Evolutionary conservation across 1,284 basidiomycete genomes (phyloP), one percentile per base, ranked within the genome.

Genomic region (Pseudozyma sp.): DNA sequence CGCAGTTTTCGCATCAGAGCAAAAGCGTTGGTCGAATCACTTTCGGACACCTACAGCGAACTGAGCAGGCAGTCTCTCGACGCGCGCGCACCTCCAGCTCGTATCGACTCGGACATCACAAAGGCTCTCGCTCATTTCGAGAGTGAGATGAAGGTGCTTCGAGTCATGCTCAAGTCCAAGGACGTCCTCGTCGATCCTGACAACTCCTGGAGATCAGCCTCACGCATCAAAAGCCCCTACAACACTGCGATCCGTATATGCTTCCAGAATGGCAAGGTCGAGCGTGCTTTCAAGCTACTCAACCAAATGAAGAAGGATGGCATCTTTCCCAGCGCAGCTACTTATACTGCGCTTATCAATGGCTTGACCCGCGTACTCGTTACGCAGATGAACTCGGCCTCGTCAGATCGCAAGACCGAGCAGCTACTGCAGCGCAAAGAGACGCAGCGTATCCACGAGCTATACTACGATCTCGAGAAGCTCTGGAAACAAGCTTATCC

Each of bases 251-350:
- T 74, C 8, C 56, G 57, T 5, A 31, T 69, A n/a, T 69, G 62
- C 44, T 3, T 68, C 44, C 31, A 53, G 14, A 40, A 17, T 9
- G 45, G 39, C 13, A 54, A 52, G 35, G 5, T 42, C 39, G 71
- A 68, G 24, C 54, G 51, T 16, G 71, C 58, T 19, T 42, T 56
- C 29, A 65, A 58, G 34, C 49, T 70, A 9, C n/a, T 60, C 54
- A 75, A 70, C 29, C 55, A 60, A 31, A 75, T 70, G 72, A 75
- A 70, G 49, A 75, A 75, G 45, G 68, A 70, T 17, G 72, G 68
- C 50, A 58, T 75, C 60, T 64, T 65, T n/a, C 63, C 72, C 5
- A 55, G 35, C 19, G 52, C 60, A 4, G 34, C 64, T 13, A 67
- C 72, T 11, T 65, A 58, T 34, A 66, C 39, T 8, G 24, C 63